Evolutionary conservation across 805 yeast genomes (phyloP).

Genomic region (Teunomyces barrocoloradensis): DNA sequence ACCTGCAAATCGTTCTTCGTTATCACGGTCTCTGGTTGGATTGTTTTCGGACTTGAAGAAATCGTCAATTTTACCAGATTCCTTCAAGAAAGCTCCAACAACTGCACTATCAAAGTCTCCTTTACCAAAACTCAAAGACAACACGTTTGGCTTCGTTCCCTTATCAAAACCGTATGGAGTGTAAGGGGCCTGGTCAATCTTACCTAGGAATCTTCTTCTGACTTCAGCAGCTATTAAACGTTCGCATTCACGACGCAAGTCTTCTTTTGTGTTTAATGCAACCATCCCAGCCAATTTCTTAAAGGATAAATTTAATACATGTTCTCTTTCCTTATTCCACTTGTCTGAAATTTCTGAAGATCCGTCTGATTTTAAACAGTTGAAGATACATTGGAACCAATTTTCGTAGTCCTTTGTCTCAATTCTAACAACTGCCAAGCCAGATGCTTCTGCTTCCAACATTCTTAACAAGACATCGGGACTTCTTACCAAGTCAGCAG

Average conservation of each 20-base stretch:
- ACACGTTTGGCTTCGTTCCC: constrained; percentile 82
- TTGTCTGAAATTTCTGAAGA: constrained; percentile 68
- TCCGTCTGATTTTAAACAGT: constrained; percentile 70
- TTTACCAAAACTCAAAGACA: constrained; percentile 82
- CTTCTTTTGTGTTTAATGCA: constrained; percentile 77
- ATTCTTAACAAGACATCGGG: constrained; percentile 87
- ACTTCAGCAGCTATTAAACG: constrained; percentile 65
- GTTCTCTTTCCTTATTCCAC: constrained; percentile 79
- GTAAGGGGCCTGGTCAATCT: constrained; percentile 91
- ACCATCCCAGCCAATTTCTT: constrained; percentile 65
- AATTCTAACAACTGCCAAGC: constrained; percentile 66
- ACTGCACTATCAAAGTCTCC: constrained; percentile 86
- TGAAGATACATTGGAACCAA: constrained; percentile 43
- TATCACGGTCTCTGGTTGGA: constrained; percentile 50
- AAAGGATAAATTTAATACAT: constrained; percentile 64
- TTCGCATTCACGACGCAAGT: constrained; percentile 72
- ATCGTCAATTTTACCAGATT: constrained; percentile 75
- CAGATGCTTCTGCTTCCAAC: constrained; percentile 85
- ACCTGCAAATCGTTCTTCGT: constrained; percentile 47
- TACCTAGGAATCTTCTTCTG: constrained; percentile 64
- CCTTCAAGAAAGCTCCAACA: constrained; percentile 74
- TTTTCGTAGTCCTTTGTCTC: constrained; percentile 44
- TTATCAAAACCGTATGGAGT: constrained; percentile 73
- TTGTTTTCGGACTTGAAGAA: constrained; percentile 74
- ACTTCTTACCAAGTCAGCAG: constrained; percentile 64